Conservation (phyloP, 2,329 filamentous ascomycete genomes). For the Pyricularia sp. region DNA sequence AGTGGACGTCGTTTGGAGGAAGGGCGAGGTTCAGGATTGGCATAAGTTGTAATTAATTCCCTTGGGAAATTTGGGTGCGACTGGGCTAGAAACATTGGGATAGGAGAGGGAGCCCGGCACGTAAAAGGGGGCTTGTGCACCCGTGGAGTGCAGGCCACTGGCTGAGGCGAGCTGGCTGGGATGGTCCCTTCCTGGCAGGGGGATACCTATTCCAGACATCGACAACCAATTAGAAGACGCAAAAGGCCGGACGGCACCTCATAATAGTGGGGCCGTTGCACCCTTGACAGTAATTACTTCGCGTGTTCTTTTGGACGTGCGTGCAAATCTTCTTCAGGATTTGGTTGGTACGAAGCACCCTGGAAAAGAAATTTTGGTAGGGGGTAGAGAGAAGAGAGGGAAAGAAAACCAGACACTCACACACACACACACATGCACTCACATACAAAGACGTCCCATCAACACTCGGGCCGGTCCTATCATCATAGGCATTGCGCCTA, state of each 20-base stretch:
- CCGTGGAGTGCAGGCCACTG: constrained; percentile 6
- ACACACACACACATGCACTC: too few relatives aligned
- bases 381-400: neutral
- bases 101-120: constrained; percentile 4
- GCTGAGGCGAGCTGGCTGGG: neutral
- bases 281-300: constrained; percentile 3
- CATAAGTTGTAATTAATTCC: constrained; percentile 2
- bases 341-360: neutral
- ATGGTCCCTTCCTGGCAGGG: constrained; percentile 5
- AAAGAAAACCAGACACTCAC: neutral
- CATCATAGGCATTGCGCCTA: neutral
- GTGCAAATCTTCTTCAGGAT: neutral
- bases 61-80: constrained; percentile 10
- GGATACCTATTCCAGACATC: neutral
- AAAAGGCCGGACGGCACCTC: constrained; percentile 1
- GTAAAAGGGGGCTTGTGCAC: constrained; percentile 7
- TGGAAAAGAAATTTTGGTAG: neutral
- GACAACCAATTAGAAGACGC: neutral
- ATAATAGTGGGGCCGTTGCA: constrained; percentile 3
- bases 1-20: constrained; percentile 1
- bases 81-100: constrained; percentile 8
- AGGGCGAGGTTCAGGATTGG: neutral
- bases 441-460: neutral
- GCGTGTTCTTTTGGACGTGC: neutral
- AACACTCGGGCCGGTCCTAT: neutral